These are phyloP conservation scores for Sarocladium brachiariae DNA, from an alignment of 2,329 filamentous ascomycete genomes.

Conservation along the genomic window DNA sequence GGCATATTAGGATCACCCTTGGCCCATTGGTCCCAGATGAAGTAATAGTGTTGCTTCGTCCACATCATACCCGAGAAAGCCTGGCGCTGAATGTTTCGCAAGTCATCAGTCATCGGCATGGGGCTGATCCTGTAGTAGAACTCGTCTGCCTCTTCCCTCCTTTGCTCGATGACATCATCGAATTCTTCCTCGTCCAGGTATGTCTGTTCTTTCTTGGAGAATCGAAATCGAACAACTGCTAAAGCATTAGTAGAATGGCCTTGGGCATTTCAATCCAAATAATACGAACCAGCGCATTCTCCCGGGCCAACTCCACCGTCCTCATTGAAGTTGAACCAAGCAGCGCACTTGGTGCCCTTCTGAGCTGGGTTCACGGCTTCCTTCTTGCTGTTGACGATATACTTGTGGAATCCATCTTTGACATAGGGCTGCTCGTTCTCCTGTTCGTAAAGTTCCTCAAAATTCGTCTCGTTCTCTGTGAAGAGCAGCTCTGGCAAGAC, in stretches of 20 bases:
- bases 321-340: constrained; percentile 90
- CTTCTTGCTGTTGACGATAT: constrained; percentile 78
- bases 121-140: constrained; percentile 94
- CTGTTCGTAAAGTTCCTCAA: constrained; percentile 65
- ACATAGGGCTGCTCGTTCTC: constrained; percentile 79
- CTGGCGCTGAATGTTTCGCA: constrained; percentile 91
- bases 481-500: constrained; percentile 81
- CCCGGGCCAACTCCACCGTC: constrained; percentile 80
- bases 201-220: constrained; percentile 66
- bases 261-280: neutral
- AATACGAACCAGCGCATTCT: constrained; percentile 75
- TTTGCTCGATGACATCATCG: constrained; percentile 81
- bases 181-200: constrained; percentile 91
- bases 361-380: constrained; percentile 72
- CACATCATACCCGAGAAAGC: constrained; percentile 97
- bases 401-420: constrained; percentile 89
- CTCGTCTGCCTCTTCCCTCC: constrained; percentile 85
- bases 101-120: constrained; percentile 85
- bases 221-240: constrained; percentile 78
- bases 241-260: constrained; percentile 9
- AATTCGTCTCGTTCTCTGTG: constrained; percentile 94
- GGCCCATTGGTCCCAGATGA: constrained; percentile 97
- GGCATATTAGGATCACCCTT: constrained; percentile 87
- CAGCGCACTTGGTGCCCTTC: constrained; percentile 79
- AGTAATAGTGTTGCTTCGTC: constrained; percentile 96